Conservation (phyloP, 192 early-diverging fungal genomes). For the Coemansia sp. region DNA sequence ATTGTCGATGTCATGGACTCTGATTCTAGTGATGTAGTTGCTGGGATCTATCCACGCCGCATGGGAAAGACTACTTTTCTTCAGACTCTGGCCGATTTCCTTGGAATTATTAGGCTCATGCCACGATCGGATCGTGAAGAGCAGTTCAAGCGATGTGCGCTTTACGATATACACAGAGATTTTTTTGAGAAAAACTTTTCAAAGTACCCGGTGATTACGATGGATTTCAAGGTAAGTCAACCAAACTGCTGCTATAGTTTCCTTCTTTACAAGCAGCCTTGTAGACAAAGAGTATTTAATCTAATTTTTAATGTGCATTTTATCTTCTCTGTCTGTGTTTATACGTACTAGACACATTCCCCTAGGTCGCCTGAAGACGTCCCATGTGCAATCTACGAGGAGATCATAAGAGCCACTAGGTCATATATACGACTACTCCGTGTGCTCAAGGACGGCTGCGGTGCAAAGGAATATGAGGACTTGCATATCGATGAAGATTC, state of each 20-base stretch:
- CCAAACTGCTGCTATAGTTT: neutral
- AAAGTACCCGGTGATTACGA: neutral
- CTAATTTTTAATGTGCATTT: neutral
- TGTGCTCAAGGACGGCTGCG: too few species aligned
- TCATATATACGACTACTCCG: too few species aligned
- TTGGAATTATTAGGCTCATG: constrained; percentile 1
- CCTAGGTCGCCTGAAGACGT: too few species aligned
- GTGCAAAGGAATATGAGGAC: neutral
- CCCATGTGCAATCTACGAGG: too few species aligned
- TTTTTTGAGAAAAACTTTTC: neutral
- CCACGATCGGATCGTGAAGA: neutral
- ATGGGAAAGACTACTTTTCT: neutral
- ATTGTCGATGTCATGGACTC: neutral
- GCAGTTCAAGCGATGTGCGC: too few species aligned
- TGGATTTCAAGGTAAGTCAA: constrained; percentile 5
- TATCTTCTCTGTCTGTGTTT: neutral
- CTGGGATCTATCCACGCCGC: neutral
- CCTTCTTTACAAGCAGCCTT: too few species aligned
- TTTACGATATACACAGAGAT: too few species aligned
- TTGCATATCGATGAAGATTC: neutral
- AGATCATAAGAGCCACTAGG: too few species aligned
- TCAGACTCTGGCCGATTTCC: neutral
- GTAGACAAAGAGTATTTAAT: neutral
- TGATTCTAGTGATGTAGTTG: neutral
- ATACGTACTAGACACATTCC: too few species aligned